A percentile compares a stretch with the other conserved stretches of the same genome.
These are phyloP conservation scores for Cyclotella sp. DNA, from an alignment of 108 stramenopile species.

Conservation along the genomic window DNA sequence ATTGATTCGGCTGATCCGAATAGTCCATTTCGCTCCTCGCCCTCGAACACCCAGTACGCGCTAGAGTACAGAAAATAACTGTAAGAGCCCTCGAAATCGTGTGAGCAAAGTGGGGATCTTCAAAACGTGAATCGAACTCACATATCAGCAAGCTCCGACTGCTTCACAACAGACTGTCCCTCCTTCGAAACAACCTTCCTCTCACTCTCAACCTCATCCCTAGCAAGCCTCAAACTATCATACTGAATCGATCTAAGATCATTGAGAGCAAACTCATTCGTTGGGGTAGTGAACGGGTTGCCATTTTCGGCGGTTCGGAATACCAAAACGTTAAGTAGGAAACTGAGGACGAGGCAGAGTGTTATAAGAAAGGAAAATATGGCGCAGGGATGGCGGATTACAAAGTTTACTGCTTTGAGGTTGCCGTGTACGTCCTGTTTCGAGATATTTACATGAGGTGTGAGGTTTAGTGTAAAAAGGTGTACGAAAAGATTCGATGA, in stretches of 20 bases:
- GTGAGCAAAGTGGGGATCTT: too few species aligned
- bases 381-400: constrained; percentile 44
- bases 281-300: constrained; percentile 55
- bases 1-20: constrained; percentile 45
- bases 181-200: not conserved
- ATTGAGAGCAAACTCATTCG: constrained; percentile 48
- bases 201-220: constrained; percentile 36
- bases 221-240: constrained; percentile 53
- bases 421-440: constrained; percentile 54
- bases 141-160: constrained; percentile 35
- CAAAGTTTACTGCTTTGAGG: constrained; percentile 58
- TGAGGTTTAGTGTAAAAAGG: too few species aligned
- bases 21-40: constrained; percentile 30
- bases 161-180: constrained; percentile 1
- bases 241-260: constrained; percentile 57
- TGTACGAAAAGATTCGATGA: too few species aligned
- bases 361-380: constrained; percentile 42
- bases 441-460: not conserved
- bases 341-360: constrained; percentile 46
- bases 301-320: constrained; percentile 41
- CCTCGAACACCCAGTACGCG: constrained; percentile 62
- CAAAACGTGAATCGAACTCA: not conserved
- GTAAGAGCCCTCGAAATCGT: not conserved
- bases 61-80: not conserved
- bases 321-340: constrained; percentile 39